These are phyloP conservation scores for Cytospora schulzeri DNA, from an alignment of 2,329 filamentous ascomycete species.

Conservation along the genomic window DNA sequence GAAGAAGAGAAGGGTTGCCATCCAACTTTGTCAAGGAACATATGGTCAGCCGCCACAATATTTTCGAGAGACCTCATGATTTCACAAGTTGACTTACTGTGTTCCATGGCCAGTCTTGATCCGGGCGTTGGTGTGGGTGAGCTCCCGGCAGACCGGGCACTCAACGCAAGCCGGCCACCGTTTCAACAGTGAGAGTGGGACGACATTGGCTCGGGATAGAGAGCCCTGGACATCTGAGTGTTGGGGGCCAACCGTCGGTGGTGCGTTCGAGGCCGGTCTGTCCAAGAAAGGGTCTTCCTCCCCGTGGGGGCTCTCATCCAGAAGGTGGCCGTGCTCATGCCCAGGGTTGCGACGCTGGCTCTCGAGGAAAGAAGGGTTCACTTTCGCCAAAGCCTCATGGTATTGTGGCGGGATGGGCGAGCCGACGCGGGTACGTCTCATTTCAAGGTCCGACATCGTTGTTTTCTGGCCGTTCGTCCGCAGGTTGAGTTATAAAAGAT, in stretches of 20 bases:
- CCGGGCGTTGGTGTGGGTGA: not conserved
- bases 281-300: not conserved
- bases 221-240: too few relatives aligned
- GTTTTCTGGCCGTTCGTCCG: too few relatives aligned
- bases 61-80: accelerated
- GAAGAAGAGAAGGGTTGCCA: slow-evolving; percentile 10
- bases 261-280: too few relatives aligned
- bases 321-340: too few relatives aligned
- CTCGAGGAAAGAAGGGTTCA: too few relatives aligned
- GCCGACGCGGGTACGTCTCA: too few relatives aligned
- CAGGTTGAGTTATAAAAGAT: too few relatives aligned
- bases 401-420: too few relatives aligned
- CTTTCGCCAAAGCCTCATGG: too few relatives aligned
- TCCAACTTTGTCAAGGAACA: not conserved
- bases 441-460: too few relatives aligned
- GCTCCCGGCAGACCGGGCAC: slow-evolving; percentile 20
- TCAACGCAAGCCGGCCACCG: slow-evolving; percentile 23
- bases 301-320: not conserved
- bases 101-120: not conserved
- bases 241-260: too few relatives aligned
- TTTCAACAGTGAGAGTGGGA: slow-evolving; percentile 18
- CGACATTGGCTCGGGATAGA: slow-evolving; percentile 55
- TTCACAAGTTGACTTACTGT: not conserved
- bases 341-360: too few relatives aligned
- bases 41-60: not conserved